Percentiles rank a stretch among this genome's conserved stretches.
phyloP scores from a whole-genome alignment of 169 alveolate species.

The Cardiosporidium cionae region DNA sequence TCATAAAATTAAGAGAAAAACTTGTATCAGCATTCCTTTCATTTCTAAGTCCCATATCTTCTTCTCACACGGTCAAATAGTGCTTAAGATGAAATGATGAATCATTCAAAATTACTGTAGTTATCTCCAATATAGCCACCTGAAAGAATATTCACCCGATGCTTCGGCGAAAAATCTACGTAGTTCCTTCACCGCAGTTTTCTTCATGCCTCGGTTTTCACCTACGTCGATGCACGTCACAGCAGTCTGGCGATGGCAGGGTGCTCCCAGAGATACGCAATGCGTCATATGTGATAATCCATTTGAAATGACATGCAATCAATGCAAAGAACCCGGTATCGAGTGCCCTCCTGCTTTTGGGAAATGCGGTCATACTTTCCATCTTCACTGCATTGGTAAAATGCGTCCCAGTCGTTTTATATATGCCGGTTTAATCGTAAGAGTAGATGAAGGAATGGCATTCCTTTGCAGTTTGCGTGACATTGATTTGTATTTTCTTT shows the following conservation, averaged over 20 bases:
- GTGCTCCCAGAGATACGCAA: slow-evolving; percentile 9
- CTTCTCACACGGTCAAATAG: neutral
- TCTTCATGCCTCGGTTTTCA: neutral
- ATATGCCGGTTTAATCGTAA: neutral
- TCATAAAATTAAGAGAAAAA: too few relatives aligned
- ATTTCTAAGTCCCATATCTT: too few relatives aligned
- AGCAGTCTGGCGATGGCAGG: slow-evolving; percentile 28
- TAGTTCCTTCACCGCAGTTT: neutral
- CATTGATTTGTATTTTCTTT: neutral
- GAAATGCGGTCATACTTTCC: slow-evolving; percentile 62
- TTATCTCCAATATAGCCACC: too few relatives aligned
- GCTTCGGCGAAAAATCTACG: neutral
- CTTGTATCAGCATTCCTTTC: too few relatives aligned
- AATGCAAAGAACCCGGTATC: slow-evolving; percentile 58
- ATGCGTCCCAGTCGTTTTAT: neutral
- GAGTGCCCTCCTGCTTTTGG: slow-evolving; percentile 68
- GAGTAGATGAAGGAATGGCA: neutral
- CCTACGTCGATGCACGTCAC: slow-evolving; percentile 6
- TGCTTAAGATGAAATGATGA: neutral
- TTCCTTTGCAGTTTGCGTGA: neutral
- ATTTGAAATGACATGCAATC: slow-evolving; percentile 52
- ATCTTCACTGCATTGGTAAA: slow-evolving; percentile 61
- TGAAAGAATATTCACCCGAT: neutral
- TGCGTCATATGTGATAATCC: slow-evolving; percentile 59
- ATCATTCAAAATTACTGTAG: neutral